A percentile compares a stretch with the other conserved stretches of the same genome.
These are phyloP conservation scores for Penicillium daleae DNA, from an alignment of 495 filamentous ascomycete genomes.

Conservation along the genomic window DNA sequence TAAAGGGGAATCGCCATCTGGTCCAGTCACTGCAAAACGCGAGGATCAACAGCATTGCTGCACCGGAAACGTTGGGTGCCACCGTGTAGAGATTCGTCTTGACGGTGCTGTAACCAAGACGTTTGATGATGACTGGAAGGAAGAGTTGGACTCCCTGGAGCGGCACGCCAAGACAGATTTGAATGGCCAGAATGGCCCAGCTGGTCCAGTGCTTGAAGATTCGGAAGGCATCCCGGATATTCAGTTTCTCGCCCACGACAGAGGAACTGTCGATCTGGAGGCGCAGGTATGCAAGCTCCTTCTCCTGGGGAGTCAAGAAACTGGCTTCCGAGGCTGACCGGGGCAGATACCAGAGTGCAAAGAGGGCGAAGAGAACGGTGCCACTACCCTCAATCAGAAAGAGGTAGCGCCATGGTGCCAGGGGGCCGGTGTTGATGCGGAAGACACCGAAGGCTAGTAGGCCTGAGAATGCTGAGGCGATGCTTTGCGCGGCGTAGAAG, in stretches of 20 bases:
- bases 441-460: constrained; percentile 77
- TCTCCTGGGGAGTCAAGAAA: constrained; percentile 68
- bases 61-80: constrained; percentile 70
- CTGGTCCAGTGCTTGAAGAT: constrained; percentile 67
- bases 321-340: constrained; percentile 61
- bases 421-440: constrained; percentile 60
- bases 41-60: constrained; percentile 68
- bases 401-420: constrained; percentile 70
- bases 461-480: constrained; percentile 75
- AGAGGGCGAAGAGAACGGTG: constrained; percentile 65
- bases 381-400: constrained; percentile 74
- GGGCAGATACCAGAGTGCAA: constrained; percentile 75
- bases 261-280: constrained; percentile 76
- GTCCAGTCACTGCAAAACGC: constrained; percentile 68
- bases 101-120: constrained; percentile 64
- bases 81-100: constrained; percentile 81
- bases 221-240: constrained; percentile 62
- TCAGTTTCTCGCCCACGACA: constrained; percentile 71
- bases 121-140: constrained; percentile 71
- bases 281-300: constrained; percentile 69
- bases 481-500: constrained; percentile 77
- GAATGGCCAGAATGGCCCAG: constrained; percentile 67
- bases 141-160: constrained; percentile 73
- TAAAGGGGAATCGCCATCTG: constrained; percentile 72
- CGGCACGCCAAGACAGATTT: constrained; percentile 77